These are phyloP conservation scores for Cladophialophora chaetospira DNA, from an alignment of 2,329 filamentous ascomycete species.

Conservation along the genomic window DNA sequence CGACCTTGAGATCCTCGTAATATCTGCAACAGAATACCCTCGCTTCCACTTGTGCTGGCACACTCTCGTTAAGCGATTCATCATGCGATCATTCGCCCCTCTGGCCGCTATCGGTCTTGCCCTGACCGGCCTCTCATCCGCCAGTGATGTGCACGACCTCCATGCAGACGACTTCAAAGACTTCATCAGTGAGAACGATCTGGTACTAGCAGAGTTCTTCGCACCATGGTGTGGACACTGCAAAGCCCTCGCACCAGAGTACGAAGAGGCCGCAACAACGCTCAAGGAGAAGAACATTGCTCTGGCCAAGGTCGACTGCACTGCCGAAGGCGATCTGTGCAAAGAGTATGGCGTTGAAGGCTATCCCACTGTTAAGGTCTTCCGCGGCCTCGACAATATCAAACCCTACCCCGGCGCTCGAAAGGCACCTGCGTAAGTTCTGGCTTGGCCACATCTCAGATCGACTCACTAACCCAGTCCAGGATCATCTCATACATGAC, in stretches of 20 bases:
- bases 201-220: conserved; percentile 96
- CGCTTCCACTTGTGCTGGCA: background rate
- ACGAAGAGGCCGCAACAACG: conserved; percentile 52
- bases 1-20: conserved; percentile 5
- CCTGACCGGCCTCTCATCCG: conserved; percentile 43
- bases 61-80: conserved; percentile 1
- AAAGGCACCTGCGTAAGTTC: conserved; percentile 71
- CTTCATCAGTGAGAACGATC: conserved; percentile 81
- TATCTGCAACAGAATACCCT: too few relatives aligned
- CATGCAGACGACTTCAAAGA: conserved; percentile 84
- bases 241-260: conserved; percentile 79
- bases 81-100: conserved; percentile 31
- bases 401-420: conserved; percentile 84
- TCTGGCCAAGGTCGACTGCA: conserved; percentile 72
- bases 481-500: conserved; percentile 86
- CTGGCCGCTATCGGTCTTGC: conserved; percentile 41
- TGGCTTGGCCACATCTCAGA: background rate
- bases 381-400: conserved; percentile 83
- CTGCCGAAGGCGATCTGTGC: conserved; percentile 90
- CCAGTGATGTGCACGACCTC: conserved; percentile 80
- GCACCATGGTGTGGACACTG: conserved; percentile 98
- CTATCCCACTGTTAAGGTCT: conserved; percentile 98
- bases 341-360: conserved; percentile 88
- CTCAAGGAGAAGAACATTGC: conserved; percentile 53
- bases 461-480: conserved; percentile 23